Conservation (phyloP, 176 grass and related monocot genomes). For the Metroxylon sagu region DNA sequence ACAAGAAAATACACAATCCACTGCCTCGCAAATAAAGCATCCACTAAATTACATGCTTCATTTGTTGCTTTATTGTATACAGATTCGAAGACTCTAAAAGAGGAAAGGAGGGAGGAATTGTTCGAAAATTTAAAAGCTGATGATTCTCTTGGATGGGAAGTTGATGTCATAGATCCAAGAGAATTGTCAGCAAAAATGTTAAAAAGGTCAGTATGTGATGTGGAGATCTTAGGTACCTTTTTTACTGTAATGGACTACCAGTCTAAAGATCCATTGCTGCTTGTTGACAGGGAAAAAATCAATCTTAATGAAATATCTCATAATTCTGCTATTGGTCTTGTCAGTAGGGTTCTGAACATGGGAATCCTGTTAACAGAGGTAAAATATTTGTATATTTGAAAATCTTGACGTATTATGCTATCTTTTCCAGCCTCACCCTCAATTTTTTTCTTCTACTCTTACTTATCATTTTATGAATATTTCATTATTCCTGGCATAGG, state of each 20-base stretch:
- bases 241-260: too few relatives aligned
- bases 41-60: too few relatives aligned
- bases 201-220: constrained; percentile 32
- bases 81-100: constrained; percentile 97
- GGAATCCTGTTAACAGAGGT: constrained; percentile 79
- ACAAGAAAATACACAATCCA: too few relatives aligned
- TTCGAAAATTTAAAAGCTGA: constrained; percentile 74
- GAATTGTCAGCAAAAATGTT: constrained; percentile 89
- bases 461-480: too few relatives aligned
- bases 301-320: constrained; percentile 97
- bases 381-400: background rate
- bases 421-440: too few relatives aligned
- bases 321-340: constrained; percentile 85
- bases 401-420: too few relatives aligned
- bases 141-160: constrained; percentile 69
- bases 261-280: constrained; percentile 1
- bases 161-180: constrained; percentile 87
- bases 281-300: constrained; percentile 54
- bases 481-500: constrained; percentile 31
- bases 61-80: background rate
- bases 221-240: too few relatives aligned
- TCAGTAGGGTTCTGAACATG: constrained; percentile 53
- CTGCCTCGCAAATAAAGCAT: too few relatives aligned
- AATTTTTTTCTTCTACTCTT: too few relatives aligned
- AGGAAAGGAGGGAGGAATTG: constrained; percentile 76